Evolutionary conservation across 1,284 basidiomycete species (phyloP).

Genomic region (Cutaneotrichosporon arboriforme): DNA sequence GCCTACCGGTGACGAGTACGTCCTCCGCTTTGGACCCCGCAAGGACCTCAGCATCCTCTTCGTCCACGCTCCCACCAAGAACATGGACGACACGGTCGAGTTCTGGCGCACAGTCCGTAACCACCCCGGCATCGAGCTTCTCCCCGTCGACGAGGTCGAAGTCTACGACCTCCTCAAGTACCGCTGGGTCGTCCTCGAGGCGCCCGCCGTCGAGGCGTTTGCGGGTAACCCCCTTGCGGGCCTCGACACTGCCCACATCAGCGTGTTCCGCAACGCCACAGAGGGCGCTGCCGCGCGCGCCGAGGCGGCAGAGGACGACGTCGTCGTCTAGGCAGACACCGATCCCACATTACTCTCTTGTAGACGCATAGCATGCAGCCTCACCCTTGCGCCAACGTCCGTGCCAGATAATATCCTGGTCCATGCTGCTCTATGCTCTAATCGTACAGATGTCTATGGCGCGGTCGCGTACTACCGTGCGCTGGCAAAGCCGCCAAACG

Average conservation of each 20-base stretch:
- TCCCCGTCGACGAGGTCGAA: slow-evolving; percentile 60
- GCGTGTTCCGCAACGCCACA: too few relatives aligned
- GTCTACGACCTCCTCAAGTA: slow-evolving; percentile 75
- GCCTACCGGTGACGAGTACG: slow-evolving; percentile 38
- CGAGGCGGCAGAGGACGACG: background rate
- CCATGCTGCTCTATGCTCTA: too few relatives aligned
- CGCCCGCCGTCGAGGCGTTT: slow-evolving; percentile 48
- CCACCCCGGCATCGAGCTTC: slow-evolving; percentile 59
- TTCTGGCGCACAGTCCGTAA: slow-evolving; percentile 31
- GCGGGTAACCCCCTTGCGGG: slow-evolving; percentile 1
- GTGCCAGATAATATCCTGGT: too few relatives aligned
- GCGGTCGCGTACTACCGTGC: background rate
- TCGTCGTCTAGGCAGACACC: background rate
- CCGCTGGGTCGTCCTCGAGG: slow-evolving; percentile 48
- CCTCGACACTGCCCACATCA: background rate
- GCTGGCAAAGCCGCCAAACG: slow-evolving; percentile 29
- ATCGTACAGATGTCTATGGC: too few relatives aligned
- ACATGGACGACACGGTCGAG: slow-evolving; percentile 17
- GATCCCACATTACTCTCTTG: too few relatives aligned
- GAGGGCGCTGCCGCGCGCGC: too few relatives aligned
- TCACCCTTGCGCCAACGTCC: too few relatives aligned
- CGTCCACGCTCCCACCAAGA: slow-evolving; percentile 33
- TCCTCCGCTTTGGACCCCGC: slow-evolving; percentile 31
- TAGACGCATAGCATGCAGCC: too few relatives aligned
- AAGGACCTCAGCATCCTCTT: slow-evolving; percentile 42